Conservation (phyloP, 2,329 filamentous ascomycete genomes). For the Curvularia eragrostidis region DNA sequence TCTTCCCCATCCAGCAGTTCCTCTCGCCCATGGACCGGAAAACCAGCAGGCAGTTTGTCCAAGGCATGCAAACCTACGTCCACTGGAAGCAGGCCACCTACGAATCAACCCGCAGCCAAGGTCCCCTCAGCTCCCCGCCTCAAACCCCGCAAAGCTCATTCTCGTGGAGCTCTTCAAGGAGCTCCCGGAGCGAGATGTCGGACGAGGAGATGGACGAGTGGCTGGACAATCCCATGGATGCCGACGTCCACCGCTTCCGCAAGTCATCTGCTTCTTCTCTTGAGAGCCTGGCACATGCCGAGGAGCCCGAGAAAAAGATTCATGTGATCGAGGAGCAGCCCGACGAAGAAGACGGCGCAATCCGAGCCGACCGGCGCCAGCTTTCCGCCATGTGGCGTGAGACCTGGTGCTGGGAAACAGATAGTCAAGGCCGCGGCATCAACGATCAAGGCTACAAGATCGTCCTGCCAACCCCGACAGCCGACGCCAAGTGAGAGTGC, state of each 20-base stretch:
- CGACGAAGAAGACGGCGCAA: slow-evolving; percentile 6
- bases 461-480: neutral
- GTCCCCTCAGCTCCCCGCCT: slow-evolving; percentile 7
- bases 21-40: slow-evolving; percentile 14
- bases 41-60: slow-evolving; percentile 8
- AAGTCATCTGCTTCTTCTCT: slow-evolving; percentile 14
- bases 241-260: slow-evolving; percentile 25
- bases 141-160: slow-evolving; percentile 11
- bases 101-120: slow-evolving; percentile 4
- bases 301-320: slow-evolving; percentile 10
- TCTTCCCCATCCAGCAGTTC: slow-evolving; percentile 17
- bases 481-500: neutral
- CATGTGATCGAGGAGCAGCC: slow-evolving; percentile 17
- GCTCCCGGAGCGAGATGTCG: slow-evolving; percentile 21
- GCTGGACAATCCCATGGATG: slow-evolving; percentile 27
- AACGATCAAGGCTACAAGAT: neutral
- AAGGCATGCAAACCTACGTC: slow-evolving; percentile 19
- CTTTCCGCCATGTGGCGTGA: slow-evolving; percentile 13
- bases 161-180: slow-evolving; percentile 14
- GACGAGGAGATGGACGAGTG: slow-evolving; percentile 31
- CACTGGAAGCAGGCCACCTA: slow-evolving; percentile 17
- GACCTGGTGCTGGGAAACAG: slow-evolving; percentile 12
- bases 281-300: neutral
- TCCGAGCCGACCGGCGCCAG: slow-evolving; percentile 1
- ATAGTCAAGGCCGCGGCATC: neutral